Base-by-base conservation (phyloP, 768 basidiomycete species). In the Chalciporus piperatus region DNA sequence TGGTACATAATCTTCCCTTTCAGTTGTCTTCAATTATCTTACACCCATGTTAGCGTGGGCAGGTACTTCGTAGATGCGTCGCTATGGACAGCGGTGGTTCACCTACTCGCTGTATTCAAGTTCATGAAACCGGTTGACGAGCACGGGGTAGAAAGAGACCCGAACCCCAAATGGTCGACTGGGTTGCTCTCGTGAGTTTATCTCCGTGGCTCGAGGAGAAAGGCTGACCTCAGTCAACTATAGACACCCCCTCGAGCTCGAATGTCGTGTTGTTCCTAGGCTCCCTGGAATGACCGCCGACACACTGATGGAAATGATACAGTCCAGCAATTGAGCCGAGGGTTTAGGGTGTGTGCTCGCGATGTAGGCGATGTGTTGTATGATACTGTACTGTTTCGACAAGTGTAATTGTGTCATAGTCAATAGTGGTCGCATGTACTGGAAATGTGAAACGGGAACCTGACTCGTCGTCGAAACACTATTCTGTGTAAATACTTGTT, bases 61-160 rank as follows among this genome's bases (percentile, higher is more conserved):
- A 57, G 54, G 37, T 49, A 67, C 54, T 70, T 67, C 25, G 66
- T 68, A 19, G 64, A 67, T 6, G 64, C 68, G 12, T 67, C 66
- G 37, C 20, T 67, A n/a, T 67, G 66, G 66, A 58, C 66, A 44
- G 68, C 64, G 16, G 54, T 67, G 5, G 66, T 54, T 9, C 66
- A 68, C 47, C 56, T 67, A 16, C 64, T 70, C 35, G 39, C 66
- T 45, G 33, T 46, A n/a, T 67, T 70, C 47, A 63, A 57, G 28
- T 68, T 70, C 39, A 56, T 51, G 68, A 70, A 57, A 51, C 59
- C 47, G 20, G 37, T 66, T 51, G 59, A 70, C 38, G 50, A 57
- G 19, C 50, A 64, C 25, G 68, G 68, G 4, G 41, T 27, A 17
- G 68, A 70, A 44, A 38, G 57, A 22, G 51, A 68, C 16, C 61